Evolutionary conservation across 495 filamentous ascomycete species (phyloP), one percentile per base, ranked within the genome.

Genomic region (Penicillium angulare): DNA sequence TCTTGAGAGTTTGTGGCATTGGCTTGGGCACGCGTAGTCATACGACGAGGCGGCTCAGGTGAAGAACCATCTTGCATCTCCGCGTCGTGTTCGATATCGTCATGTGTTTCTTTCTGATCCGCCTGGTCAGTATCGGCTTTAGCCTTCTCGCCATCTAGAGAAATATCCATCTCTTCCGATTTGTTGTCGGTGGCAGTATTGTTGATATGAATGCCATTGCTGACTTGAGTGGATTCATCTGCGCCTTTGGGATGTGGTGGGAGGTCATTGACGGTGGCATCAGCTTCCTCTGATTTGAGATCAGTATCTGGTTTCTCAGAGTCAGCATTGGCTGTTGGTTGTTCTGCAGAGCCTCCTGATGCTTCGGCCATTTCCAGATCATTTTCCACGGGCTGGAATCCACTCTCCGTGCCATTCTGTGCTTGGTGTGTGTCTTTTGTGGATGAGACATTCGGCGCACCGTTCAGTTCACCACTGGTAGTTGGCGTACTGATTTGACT

Each of bases 21-120:
- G 46, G 79, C 80, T 65, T 80, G 82, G 3, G 80, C 81, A 46
- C 85, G 77, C 8, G 90, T 86, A 16, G 81, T 86, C 81, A 87
- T 90, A 23, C 85, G 82, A 52, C 80, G 82, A 7, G 79, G 79
- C 15, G 69, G 75, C 53, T 73, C 65, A 2, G 67, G 63, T 2
- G 70, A 68, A 12, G 63, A 63, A 0, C 63, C 68, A 35, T 73
- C 68, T 22, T 63, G 57, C 68, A 74, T 72, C 53, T 75, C 70
- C 23, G 56, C 63, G 27, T 73, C 68, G 35, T 55, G 47, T 31
- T 69, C 64, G 24, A 43, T 55, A 5, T 65, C 60, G 10, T 65
- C 59, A 38, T 55, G 56, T 7, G 24, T 32, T 36, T 59, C 55
- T 23, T 45, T 49, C 1, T 5, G 12, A 10, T 55, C 45, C 1